These are phyloP conservation scores for Forsythia viridissima DNA, from an alignment of 257 asterid genomes.

Conservation along the genomic window DNA sequence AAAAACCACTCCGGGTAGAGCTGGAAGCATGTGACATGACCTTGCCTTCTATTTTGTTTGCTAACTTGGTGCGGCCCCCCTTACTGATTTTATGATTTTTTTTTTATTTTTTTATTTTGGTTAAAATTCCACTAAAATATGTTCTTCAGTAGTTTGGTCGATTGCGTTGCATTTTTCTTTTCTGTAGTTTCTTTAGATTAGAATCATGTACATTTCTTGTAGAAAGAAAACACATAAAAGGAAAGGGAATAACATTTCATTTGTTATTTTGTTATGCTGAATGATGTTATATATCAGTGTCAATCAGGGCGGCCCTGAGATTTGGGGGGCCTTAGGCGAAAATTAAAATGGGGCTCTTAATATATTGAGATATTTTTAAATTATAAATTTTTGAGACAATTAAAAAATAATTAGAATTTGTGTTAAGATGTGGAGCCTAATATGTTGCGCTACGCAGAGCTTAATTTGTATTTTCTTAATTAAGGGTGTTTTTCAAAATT, in stretches of 20 bases:
- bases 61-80: conserved; percentile 22
- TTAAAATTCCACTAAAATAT: background rate
- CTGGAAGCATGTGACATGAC: conserved; percentile 47
- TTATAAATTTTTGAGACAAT: too few species aligned
- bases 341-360: too few species aligned
- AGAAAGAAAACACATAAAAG: conserved; percentile 36
- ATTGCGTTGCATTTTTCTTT: background rate
- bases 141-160: background rate
- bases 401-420: too few species aligned
- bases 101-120: background rate
- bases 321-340: too few species aligned
- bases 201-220: conserved; percentile 40
- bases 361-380: too few species aligned
- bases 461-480: too few species aligned
- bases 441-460: too few species aligned
- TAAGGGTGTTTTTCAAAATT: too few species aligned
- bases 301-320: too few species aligned
- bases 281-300: background rate
- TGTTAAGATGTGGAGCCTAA: too few species aligned
- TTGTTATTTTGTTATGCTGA: background rate
- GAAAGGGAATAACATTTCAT: conserved; percentile 15
- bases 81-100: conserved; percentile 10
- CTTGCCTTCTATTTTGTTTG: conserved; percentile 26
- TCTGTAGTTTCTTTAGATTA: conserved; percentile 13
- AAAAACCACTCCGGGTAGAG: conserved; percentile 37